Evolutionary conservation across 2,329 filamentous ascomycete species (phyloP).

Genomic region (Arthrinium puccinioides): DNA sequence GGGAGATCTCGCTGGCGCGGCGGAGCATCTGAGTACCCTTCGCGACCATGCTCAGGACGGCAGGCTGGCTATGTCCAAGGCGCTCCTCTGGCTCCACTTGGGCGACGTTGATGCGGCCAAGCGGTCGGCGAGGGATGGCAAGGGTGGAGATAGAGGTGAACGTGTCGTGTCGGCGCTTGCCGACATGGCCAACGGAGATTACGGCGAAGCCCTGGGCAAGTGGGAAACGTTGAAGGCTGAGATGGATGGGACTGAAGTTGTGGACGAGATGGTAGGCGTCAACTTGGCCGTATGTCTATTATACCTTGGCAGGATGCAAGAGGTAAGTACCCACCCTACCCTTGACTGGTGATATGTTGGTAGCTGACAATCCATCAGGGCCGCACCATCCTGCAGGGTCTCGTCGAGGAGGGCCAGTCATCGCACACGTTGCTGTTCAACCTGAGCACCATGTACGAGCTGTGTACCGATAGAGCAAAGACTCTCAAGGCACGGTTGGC

Average conservation of each 20-base stretch:
- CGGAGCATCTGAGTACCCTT: conserved; percentile 61
- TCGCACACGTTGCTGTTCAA: conserved; percentile 86
- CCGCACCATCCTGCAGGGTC: conserved; percentile 55
- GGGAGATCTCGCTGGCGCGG: conserved; percentile 77
- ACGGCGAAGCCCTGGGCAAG: conserved; percentile 50
- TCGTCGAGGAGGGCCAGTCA: conserved; percentile 55
- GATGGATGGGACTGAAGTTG: conserved; percentile 27
- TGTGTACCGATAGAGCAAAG: conserved; percentile 72
- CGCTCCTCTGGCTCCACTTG: conserved; percentile 69
- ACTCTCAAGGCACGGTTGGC: conserved; percentile 65
- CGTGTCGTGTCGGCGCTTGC: conserved; percentile 60
- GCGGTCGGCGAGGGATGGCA: conserved; percentile 35
- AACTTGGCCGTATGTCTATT: conserved; percentile 80
- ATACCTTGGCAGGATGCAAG: conserved; percentile 69
- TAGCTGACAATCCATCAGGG: conserved; percentile 41
- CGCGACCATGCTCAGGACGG: conserved; percentile 27
- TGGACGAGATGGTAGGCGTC: conserved; percentile 66
- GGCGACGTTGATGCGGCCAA: conserved; percentile 68
- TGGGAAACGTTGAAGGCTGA: conserved; percentile 50
- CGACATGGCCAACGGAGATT: conserved; percentile 72
- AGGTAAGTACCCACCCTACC: conserved; percentile 48
- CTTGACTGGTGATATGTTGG: too few relatives aligned
- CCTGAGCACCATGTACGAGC: conserved; percentile 81
- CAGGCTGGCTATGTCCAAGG: conserved; percentile 40
- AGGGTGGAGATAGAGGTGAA: conserved; percentile 31